Conservation (phyloP, 2,329 filamentous ascomycete species). For the Fonsecaea monophora region DNA sequence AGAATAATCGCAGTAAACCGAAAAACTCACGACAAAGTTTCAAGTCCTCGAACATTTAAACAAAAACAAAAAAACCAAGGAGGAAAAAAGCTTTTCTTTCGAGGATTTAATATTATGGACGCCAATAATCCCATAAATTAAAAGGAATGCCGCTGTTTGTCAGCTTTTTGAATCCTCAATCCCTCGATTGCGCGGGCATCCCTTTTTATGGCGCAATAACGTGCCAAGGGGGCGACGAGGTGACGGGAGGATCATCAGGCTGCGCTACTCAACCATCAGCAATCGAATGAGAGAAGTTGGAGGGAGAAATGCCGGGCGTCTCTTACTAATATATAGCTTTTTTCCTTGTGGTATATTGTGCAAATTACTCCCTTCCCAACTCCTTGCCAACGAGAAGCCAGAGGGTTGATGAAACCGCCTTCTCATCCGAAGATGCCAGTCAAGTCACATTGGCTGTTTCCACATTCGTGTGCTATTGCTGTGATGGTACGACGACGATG, state of each 20-base stretch:
- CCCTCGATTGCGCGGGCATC: slow-evolving; percentile 5
- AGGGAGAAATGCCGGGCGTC: background rate
- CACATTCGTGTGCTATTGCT: background rate
- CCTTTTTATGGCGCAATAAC: slow-evolving; percentile 19
- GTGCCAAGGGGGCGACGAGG: background rate
- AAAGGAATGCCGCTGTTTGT: background rate
- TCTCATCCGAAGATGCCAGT: too few relatives aligned
- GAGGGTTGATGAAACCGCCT: too few relatives aligned
- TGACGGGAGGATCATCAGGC: background rate
- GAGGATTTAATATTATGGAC: too few relatives aligned
- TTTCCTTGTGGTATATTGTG: too few relatives aligned
- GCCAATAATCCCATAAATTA: background rate
- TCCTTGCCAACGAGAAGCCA: too few relatives aligned
- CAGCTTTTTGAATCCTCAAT: background rate
- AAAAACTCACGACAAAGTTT: too few relatives aligned
- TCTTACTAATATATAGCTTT: background rate
- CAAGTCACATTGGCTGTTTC: too few relatives aligned
- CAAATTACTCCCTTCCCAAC: too few relatives aligned
- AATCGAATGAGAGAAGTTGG: too few relatives aligned
- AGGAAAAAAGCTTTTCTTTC: background rate
- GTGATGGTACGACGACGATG: background rate
- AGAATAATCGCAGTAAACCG: too few relatives aligned
- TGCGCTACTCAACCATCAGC: background rate
- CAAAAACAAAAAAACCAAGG: background rate
- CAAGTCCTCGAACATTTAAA: too few relatives aligned